phyloP scores from a whole-genome alignment of 805 yeast species.

The Brettanomyces nanus region DNA sequence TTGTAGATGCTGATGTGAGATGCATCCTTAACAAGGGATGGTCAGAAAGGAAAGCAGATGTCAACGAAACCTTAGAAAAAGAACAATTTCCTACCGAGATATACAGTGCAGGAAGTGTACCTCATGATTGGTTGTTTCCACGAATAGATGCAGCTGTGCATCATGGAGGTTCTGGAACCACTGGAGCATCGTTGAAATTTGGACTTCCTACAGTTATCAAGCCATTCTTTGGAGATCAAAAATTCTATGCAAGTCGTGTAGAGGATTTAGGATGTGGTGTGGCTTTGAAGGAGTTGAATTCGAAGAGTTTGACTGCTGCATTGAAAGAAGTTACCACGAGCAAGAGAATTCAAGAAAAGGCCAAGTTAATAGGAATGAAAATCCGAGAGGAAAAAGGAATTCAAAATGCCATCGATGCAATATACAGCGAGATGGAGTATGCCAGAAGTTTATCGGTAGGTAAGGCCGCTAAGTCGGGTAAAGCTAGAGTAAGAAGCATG shows the following conservation, averaged over 20 bases:
- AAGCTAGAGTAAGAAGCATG: neutral
- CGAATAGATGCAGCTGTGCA: conserved; percentile 90
- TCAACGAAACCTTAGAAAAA: conserved; percentile 24
- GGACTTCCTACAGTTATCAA: conserved; percentile 88
- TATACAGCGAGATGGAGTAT: conserved; percentile 76
- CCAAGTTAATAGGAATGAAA: conserved; percentile 50
- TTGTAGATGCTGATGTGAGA: conserved; percentile 68
- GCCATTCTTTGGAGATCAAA: conserved; percentile 96
- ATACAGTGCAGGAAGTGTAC: conserved; percentile 62
- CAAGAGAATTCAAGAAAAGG: conserved; percentile 58
- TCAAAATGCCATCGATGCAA: conserved; percentile 58
- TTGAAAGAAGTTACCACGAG: conserved; percentile 61
- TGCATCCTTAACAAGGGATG: conserved; percentile 92
- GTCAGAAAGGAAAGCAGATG: conserved; percentile 60
- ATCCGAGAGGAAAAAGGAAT: conserved; percentile 80
- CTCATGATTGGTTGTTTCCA: conserved; percentile 93
- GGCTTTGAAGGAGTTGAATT: conserved; percentile 58
- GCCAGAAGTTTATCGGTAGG: conserved; percentile 49
- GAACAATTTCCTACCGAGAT: conserved; percentile 54
- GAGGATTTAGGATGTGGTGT: conserved; percentile 88
- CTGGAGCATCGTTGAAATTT: conserved; percentile 81
- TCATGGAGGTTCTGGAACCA: conserved; percentile 96
- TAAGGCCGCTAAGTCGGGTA: conserved; percentile 8
- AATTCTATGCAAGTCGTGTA: conserved; percentile 79
- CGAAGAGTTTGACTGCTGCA: conserved; percentile 56